Conservation (phyloP, 192 early-diverging fungal genomes). For the Coemansia sp. region DNA sequence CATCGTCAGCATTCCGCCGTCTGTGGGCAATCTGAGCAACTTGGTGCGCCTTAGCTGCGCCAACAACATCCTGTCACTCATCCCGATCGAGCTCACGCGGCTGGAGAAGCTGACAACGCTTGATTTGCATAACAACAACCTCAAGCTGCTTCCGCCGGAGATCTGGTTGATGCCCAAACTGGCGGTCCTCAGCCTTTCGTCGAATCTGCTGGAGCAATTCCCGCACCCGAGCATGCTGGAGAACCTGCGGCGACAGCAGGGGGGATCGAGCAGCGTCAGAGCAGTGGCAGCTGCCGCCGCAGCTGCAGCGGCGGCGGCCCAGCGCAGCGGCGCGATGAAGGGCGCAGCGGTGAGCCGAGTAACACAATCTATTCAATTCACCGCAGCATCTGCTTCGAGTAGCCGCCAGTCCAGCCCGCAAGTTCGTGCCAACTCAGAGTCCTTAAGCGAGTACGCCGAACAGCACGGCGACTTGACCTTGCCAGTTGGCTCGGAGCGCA, state of each 20-base stretch:
- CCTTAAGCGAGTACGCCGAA: neutral
- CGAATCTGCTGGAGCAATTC: conserved; percentile 78
- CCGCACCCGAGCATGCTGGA: conserved; percentile 67
- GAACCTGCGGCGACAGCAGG: conserved; percentile 48
- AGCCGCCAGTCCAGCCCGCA: conserved; percentile 42
- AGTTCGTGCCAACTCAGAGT: conserved; percentile 33
- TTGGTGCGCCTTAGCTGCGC: conserved; percentile 60
- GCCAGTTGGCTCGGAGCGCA: conserved; percentile 7
- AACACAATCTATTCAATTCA: conserved; percentile 25
- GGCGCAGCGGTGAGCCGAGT: conserved; percentile 15
- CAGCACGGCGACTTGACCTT: neutral
- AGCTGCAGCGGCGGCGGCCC: conserved; percentile 50
- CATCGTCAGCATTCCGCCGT: conserved; percentile 63
- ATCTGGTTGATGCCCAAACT: conserved; percentile 76
- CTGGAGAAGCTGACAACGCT: conserved; percentile 61
- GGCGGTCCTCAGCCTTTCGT: conserved; percentile 67
- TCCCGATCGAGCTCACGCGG: conserved; percentile 69
- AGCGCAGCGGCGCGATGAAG: conserved; percentile 32
- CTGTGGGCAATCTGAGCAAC: conserved; percentile 57
- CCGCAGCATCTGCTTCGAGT: conserved; percentile 24
- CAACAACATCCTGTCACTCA: conserved; percentile 64
- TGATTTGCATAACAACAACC: conserved; percentile 76
- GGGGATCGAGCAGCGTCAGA: conserved; percentile 41
- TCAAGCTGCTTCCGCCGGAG: conserved; percentile 68
- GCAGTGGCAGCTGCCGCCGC: conserved; percentile 50